A percentile compares a stretch with the other conserved stretches of the same genome.
Evolutionary conservation across 257 asterid genomes (phyloP).

Genomic region (Solanum sitiens): DNA sequence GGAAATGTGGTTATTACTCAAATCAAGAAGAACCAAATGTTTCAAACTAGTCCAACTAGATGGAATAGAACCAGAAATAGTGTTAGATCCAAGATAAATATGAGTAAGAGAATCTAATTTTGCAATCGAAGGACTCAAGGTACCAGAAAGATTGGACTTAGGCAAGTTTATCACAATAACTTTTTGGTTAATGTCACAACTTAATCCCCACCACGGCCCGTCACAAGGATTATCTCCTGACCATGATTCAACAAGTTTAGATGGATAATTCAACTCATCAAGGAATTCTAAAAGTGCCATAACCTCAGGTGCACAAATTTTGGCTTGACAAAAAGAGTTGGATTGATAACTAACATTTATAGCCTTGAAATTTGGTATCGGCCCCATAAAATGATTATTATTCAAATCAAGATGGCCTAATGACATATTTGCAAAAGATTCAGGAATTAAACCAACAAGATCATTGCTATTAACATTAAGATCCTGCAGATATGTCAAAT

Average conservation of each 20-base stretch:
- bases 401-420: conserved; percentile 55
- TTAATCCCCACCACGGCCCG: conserved; percentile 59
- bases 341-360: conserved; percentile 32
- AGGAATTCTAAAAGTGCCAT: conserved; percentile 62
- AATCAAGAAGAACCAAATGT: conserved; percentile 44
- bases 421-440: conserved; percentile 37
- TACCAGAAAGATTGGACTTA: conserved; percentile 50
- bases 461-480: conserved; percentile 61
- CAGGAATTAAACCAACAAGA: conserved; percentile 70
- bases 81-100: conserved; percentile 45
- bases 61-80: conserved; percentile 60
- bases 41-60: conserved; percentile 51
- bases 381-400: conserved; percentile 74
- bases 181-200: conserved; percentile 38
- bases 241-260: conserved; percentile 66
- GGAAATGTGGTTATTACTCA: conserved; percentile 54
- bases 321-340: conserved; percentile 49
- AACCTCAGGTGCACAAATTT: conserved; percentile 45
- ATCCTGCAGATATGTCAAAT: conserved; percentile 43
- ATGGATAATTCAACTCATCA: conserved; percentile 62
- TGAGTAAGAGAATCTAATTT: conserved; percentile 48
- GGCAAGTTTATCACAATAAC: conserved; percentile 47
- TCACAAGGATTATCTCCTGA: conserved; percentile 63
- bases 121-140: conserved; percentile 55
- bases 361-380: conserved; percentile 56